Evolutionary conservation across 2,329 filamentous ascomycete species (phyloP).

Genomic region (Cryphonectria naterciae): DNA sequence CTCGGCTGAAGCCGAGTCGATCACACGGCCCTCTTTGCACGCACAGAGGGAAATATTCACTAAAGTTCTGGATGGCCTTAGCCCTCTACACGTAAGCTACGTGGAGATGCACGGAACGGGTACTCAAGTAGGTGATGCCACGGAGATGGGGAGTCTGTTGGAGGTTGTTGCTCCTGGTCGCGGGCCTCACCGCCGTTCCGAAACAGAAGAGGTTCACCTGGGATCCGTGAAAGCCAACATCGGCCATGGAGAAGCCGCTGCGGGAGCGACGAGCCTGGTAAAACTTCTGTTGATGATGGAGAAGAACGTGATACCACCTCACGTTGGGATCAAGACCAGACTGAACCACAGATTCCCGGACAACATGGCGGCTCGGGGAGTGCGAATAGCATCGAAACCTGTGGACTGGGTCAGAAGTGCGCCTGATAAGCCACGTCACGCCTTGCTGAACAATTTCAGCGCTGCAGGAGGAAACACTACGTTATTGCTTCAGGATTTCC

Average conservation of each 20-base stretch:
- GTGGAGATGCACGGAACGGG: slow-evolving; percentile 23
- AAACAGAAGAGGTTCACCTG: slow-evolving; percentile 41
- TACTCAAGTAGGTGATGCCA: slow-evolving; percentile 10
- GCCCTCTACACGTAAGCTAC: neutral
- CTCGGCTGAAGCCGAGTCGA: slow-evolving; percentile 17
- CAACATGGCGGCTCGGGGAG: neutral
- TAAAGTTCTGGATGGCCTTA: neutral
- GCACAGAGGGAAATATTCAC: slow-evolving; percentile 8
- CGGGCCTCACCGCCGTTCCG: neutral
- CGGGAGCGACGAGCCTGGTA: slow-evolving; percentile 41
- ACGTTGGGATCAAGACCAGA: slow-evolving; percentile 50
- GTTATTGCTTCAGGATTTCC: neutral
- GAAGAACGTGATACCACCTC: slow-evolving; percentile 47
- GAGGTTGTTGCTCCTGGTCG: neutral
- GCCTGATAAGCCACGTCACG: neutral
- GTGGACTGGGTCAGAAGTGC: neutral
- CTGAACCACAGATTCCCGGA: slow-evolving; percentile 36
- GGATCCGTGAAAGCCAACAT: slow-evolving; percentile 50
- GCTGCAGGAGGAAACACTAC: neutral
- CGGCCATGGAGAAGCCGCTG: slow-evolving; percentile 47
- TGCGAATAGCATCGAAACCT: neutral
- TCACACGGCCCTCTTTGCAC: slow-evolving; percentile 4
- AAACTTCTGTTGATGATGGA: slow-evolving; percentile 50
- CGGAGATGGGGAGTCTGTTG: slow-evolving; percentile 5
- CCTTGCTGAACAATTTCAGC: neutral